Conservation (phyloP, 495 filamentous ascomycete species). For the Ramalina intermedia region DNA sequence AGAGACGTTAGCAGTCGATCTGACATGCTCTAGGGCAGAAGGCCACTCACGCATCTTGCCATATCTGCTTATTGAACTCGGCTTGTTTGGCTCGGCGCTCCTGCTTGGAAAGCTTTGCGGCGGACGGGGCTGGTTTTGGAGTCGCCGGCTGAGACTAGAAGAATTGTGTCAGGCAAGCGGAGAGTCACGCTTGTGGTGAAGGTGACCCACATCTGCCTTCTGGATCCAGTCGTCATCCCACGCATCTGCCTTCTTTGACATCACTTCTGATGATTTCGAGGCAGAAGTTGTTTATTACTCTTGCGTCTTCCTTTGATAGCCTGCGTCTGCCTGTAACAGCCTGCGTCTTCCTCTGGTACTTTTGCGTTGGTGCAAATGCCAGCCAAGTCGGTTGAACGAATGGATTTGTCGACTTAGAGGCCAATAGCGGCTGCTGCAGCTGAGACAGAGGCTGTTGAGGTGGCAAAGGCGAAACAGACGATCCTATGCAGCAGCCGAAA, state of each 20-base stretch:
- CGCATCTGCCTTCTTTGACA: conserved; percentile 49
- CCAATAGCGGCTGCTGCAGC: too few species aligned
- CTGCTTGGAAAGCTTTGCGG: conserved; percentile 48
- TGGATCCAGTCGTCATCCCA: conserved; percentile 89
- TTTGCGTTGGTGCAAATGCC: conserved; percentile 3
- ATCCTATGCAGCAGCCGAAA: too few species aligned
- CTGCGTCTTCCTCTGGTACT: too few species aligned
- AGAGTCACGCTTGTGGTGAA: not conserved
- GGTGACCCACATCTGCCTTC: conserved; percentile 49
- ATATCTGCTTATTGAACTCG: conserved; percentile 69
- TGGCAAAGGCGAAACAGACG: too few species aligned
- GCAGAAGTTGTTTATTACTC: not conserved
- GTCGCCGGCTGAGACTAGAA: conserved; percentile 13
- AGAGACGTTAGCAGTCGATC: not conserved
- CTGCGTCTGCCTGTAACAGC: too few species aligned
- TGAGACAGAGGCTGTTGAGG: too few species aligned
- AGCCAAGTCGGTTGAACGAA: conserved; percentile 4
- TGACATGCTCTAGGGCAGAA: not conserved
- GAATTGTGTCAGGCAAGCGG: not conserved
- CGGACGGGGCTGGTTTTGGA: conserved; percentile 9
- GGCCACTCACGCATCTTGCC: conserved; percentile 66
- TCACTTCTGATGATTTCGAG: conserved; percentile 6
- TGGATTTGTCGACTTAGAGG: too few species aligned
- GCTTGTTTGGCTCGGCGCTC: conserved; percentile 68
- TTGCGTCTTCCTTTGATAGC: too few species aligned